Evolutionary conservation across 164 flowering plant genomes (phyloP), one percentile per base, ranked within the genome.

Genomic region (Hamamelis virginiana): DNA sequence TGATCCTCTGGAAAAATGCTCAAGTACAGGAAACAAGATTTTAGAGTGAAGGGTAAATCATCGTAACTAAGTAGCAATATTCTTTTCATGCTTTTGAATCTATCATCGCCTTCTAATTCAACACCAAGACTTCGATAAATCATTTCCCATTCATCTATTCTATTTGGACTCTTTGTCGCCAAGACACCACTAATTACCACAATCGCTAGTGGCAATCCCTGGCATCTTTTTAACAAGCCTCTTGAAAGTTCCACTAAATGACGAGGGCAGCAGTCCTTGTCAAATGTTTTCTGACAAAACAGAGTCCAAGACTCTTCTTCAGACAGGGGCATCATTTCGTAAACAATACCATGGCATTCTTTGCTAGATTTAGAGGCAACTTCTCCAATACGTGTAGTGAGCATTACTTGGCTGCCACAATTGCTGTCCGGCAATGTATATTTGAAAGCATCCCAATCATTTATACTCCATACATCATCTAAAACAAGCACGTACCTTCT

Each of bases 151-250:
- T n/a, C n/a, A n/a, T n/a, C n/a, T n/a, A n/a, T n/a, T n/a, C n/a
- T n/a, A n/a, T n/a, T n/a, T n/a, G n/a, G n/a, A n/a, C n/a, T n/a
- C n/a, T n/a, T n/a, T n/a, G 50, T 63, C 0, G 68, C 23, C 67
- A 75, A 45, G 5, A 70, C 48, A 9, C 67, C 62, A 4, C 74
- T 60, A 0, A 75, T 61, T 19, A 67, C 57, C 5, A 72, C 75
- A 27, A 71, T 63, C 44, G 72, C 78, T 18, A 75, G 74, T 9
- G 77, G 77, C 38, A 73, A n/a, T 3, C 76, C 71, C 14, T 57
- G 64, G 23, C 77, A 74, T n/a, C 33, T 61, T 25, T 11, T 46
- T 10, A 73, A 28, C 19, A 74, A 47, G 13, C 18, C 12, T 33
- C 43, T 23, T 8, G 68, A 47, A 28, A 25, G 8, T 5, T 47